Evolutionary conservation across 1,284 basidiomycete species (phyloP), one percentile per base, ranked within the genome.

Genomic region (Cutaneotrichosporon mucoides): DNA sequence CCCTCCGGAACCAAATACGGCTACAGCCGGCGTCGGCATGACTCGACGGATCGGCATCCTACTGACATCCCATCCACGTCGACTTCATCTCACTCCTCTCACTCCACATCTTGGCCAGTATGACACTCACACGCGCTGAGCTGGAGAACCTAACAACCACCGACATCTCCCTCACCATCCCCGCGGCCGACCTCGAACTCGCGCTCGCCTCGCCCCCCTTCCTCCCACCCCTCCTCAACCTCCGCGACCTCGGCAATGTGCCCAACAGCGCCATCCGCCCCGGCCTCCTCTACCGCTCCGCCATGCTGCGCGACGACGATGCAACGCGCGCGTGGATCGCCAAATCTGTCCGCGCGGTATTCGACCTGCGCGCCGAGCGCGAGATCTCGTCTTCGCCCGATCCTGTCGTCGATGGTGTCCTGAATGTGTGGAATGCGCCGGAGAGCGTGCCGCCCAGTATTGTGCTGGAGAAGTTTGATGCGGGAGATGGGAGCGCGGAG

Each of bases 171-270:
- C 35, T 12, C 4, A 24, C 42, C 3, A 53, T 64, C 34, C 38
- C 50, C 4, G 46, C 36, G 13, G 42, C 38, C 12, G 45, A 56
- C 33, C 45, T 61, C 11, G 5, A 4, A 1, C n/a, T 37, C 1
- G 58, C 58, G 12, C 62, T 60, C 4, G n/a, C 34, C 2, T 37
- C 56, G 4, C 48, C 54, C n/a, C 62, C 62, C 3, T 64, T 64
- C 52, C 33, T 64, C 33, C 15, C 16, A 4, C 44, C n/a, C 1
- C 35, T 64, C 9, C 47, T 64, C 43, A 64, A 64, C 54, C 38
- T 51, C 5, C 62, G 62, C 13, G 62, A 64, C 48, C 35, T 61
- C 42, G 62, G 62, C 38, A 43, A 36, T 3, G 48, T 64, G 5
- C 59, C 57, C 9, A 37, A 41, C 44, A 54, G 45, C 8, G 34